Base-by-base conservation (phyloP, 2,329 filamentous ascomycete genomes). In the Sporothrix dimorphospora region DNA sequence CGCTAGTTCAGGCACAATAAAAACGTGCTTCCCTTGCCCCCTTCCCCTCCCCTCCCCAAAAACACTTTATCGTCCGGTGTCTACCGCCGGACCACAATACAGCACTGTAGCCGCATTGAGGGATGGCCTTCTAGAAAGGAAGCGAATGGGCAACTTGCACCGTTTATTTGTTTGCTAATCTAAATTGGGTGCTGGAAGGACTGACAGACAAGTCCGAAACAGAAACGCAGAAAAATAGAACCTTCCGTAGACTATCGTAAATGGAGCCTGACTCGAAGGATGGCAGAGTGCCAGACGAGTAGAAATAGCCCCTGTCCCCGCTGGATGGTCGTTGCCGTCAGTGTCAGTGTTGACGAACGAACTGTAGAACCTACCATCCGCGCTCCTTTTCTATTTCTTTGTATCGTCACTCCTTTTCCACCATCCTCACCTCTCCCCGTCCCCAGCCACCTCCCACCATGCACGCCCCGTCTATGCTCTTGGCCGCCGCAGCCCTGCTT, bases 381-480 rank as follows among this genome's bases (percentile, higher is more conserved):
- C 27, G 16, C 30, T 34, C 7, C 16, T 63, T 40, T 38, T 34
- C 24, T 34, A 19, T 21, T 9, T 21, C 8, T 19, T 63, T 42
- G 12, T 63, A 14, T 47, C 42, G 14, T 63, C 59, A 16, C 55
- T n/a, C 16, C 11, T 12, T 24, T 24, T 63, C 3, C 19, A 21
- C n/a, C 8, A 1, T 9, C 11, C n/a, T 5, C 11, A 8, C 42
- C 9, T 21, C 3, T 63, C 34, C 19, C 19, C 38, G 11, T 34
- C 7, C n/a, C 38, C 59, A 24, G 5, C 3, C 12, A 19, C 19
- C 42, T 6, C 42, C 8, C 24, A 66, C 6, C 38, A 66, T 66
- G 61, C 61, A 66, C 42, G 61, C 42, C 8, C 61, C 61, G 12
- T 66, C 61, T 21, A 47, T 66, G 61, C 61, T 66, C 21, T 21